Evolutionary conservation across 1,284 basidiomycete genomes (phyloP), one percentile per base, ranked within the genome.

Genomic region (Hymenochaete sp.): DNA sequence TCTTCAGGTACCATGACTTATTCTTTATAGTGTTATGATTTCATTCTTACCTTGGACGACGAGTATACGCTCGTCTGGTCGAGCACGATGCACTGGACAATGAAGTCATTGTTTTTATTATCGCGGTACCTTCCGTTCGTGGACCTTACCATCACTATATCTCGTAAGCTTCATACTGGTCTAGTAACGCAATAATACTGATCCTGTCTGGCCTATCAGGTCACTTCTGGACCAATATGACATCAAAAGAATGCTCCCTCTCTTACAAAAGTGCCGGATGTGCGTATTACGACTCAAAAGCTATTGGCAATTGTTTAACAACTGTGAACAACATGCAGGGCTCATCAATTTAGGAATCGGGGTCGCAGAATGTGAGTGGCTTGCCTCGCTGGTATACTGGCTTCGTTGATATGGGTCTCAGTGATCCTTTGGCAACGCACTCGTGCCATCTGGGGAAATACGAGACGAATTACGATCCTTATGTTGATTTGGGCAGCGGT

Each of bases 91-190:
- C n/a, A n/a, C n/a, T 46, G 44, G 44, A 21, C 38, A 9, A 4
- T 41, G 21, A 46, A 46, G 35, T 27, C 26, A 6, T 32, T 46
- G 27, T 46, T 46, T 32, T 25, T 46, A 16, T 2, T 46, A 2
- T 40, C 38, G 9, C 44, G 44, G 13, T 46, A 46, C 18, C 37
- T 46, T n/a, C 38, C 44, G 14, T 46, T 46, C 38, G 18, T 33
- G n/a, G 44, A 46, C 16, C 39, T 25, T 10, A 27, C 44, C 10
- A 33, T 46, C n/a, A n/a, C 33, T 13, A 25, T 46, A 5, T 45
- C 35, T 33, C 43, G 43, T 45, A 21, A n/a, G 43, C 28, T 29
- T 28, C 16, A 7, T 7, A n/a, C 18, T 1, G 14, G 13, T n/a
- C 13, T 19, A 6, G 26, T 11, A 9, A 2, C 14, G 24, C 21